Evolutionary conservation across 2,329 filamentous ascomycete species (phyloP), one percentile per base, ranked within the genome.

Genomic region (Ambrosiella cleistominuta): DNA sequence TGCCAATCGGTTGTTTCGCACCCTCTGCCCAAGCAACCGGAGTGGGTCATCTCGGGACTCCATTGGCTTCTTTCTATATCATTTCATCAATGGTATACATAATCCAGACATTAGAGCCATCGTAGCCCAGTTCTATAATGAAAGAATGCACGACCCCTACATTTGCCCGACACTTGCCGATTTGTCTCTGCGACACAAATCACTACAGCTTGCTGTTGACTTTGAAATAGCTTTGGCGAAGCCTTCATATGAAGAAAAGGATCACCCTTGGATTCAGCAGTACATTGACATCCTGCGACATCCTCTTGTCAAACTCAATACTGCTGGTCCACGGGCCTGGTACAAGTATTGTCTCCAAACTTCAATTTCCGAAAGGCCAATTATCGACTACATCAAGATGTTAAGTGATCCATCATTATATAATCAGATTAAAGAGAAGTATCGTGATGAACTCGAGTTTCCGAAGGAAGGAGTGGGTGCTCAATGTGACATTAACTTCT

Each of bases 401-500:
- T 66, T 81, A 11, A 68, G 70, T 3, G 72, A 79, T 60, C 78
- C 79, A 54, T 69, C 75, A n/a, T 72, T 69, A 47, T 68, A 78
- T 63, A 63, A 70, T 1, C 71, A 74, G n/a, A 15, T 47, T 13
- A 56, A 56, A 9, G 75, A 81, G 63, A 73, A 71, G 37, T 79
- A 78, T 66, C 72, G 70, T 60, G 77, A 83, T 64, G 73, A 73
- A 27, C 77, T 94, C 1, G 88, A 93, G 67, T 91, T 91, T 60
- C 86, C 86, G 5, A 87, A 87, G 65, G 73, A 74, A 7, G 83
- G 83, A 3, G 79, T 85, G 36, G 88, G 88, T n/a, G 86, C 91
- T 12, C 86, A 90, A 66, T 93, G 87, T 67, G 88, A 95, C 66
- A 88, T 96, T 74, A 95, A 95, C 68, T 95, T 95, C 67, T 85